Percentiles rank a stretch among this genome's conserved stretches.
These are phyloP conservation scores for Candida koratica DNA, from an alignment of 805 yeast species.

Conservation along the genomic window DNA sequence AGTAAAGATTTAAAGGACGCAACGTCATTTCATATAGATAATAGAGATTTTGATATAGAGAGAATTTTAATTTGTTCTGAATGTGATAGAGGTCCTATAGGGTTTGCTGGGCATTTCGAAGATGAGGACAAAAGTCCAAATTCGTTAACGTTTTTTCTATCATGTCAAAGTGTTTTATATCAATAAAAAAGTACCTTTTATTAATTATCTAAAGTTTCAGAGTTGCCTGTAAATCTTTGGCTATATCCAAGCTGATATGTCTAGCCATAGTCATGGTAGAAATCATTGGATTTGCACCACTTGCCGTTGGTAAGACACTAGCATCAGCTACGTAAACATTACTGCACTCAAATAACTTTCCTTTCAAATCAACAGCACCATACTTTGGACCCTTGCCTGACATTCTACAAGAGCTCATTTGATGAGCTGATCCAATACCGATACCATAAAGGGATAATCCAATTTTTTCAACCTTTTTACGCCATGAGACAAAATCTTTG, in stretches of 20 bases:
- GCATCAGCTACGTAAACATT: constrained; percentile 50
- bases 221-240: constrained; percentile 26
- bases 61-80: constrained; percentile 66
- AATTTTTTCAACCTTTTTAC: constrained; percentile 24
- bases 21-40: constrained; percentile 18
- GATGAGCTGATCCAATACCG: constrained; percentile 48
- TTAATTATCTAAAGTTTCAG: constrained; percentile 26
- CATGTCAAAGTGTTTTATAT: constrained; percentile 44
- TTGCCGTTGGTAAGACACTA: constrained; percentile 48
- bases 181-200: constrained; percentile 9
- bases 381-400: constrained; percentile 41
- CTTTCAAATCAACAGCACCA: constrained; percentile 43
- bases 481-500: constrained; percentile 39
- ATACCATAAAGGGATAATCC: constrained; percentile 28
- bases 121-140: constrained; percentile 28
- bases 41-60: constrained; percentile 31
- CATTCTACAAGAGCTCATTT: constrained; percentile 51
- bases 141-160: constrained; percentile 41
- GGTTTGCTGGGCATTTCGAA: constrained; percentile 49
- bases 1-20: constrained; percentile 42
- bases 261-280: constrained; percentile 46
- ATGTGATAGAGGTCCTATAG: constrained; percentile 76
- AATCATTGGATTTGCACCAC: constrained; percentile 55
- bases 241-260: constrained; percentile 37
- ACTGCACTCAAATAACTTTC: constrained; percentile 45